These are phyloP conservation scores for Phytophthora europaea DNA, from an alignment of 352 stramenopile species.

Conservation along the genomic window DNA sequence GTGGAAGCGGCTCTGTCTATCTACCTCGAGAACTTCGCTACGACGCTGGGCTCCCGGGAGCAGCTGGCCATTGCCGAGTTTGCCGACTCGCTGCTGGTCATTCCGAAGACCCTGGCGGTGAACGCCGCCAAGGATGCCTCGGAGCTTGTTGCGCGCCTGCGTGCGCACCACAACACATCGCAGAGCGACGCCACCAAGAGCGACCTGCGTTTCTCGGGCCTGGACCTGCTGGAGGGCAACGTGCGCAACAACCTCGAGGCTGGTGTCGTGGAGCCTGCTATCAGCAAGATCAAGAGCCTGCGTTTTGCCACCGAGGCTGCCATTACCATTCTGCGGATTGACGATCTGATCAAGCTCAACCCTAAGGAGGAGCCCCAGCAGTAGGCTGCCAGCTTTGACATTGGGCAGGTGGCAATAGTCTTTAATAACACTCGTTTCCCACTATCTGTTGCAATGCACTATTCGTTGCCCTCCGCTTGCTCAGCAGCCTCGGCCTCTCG, in stretches of 20 bases:
- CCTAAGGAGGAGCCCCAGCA: constrained; percentile 86
- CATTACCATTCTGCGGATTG: constrained; percentile 99
- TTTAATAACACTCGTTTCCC: constrained; percentile 60
- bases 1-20: constrained; percentile 98
- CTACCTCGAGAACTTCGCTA: constrained; percentile 99
- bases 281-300: constrained; percentile 99
- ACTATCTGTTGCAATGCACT: constrained; percentile 16
- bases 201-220: constrained; percentile 91
- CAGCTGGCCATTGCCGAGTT: constrained; percentile 99
- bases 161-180: constrained; percentile 97
- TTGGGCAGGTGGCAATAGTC: constrained; percentile 44
- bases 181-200: constrained; percentile 87
- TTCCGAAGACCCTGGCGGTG: constrained; percentile 99
- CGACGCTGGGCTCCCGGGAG: constrained; percentile 96
- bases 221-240: constrained; percentile 97
- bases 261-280: constrained; percentile 99
- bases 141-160: constrained; percentile 98
- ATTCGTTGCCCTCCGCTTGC: constrained; percentile 36
- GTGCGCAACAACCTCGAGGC: constrained; percentile 97
- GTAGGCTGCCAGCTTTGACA: constrained; percentile 52
- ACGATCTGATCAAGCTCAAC: constrained; percentile 99
- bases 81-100: constrained; percentile 97
- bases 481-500: constrained; percentile 43
- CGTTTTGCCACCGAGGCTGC: constrained; percentile 99
- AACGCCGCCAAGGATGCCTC: constrained; percentile 99